Evolutionary conservation across 352 stramenopile genomes (phyloP).

Genomic region (Aphanomyces stellatus): DNA sequence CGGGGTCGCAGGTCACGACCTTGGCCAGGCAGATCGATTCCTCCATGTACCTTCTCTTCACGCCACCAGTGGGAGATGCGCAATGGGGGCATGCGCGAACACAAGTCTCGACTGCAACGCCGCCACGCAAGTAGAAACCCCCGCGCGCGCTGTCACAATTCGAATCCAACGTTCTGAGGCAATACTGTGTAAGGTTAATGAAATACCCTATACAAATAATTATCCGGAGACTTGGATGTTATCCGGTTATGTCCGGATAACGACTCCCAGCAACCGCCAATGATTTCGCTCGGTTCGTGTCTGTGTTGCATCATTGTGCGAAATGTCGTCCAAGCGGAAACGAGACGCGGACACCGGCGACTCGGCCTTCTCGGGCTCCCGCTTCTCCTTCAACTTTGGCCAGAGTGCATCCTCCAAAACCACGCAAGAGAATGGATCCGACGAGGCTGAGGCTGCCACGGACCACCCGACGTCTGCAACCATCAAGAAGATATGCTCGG

Average conservation of each 20-base stretch:
- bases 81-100: too few relatives aligned
- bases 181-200: too few relatives aligned
- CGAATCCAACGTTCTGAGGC: too few relatives aligned
- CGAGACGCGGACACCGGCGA: neutral
- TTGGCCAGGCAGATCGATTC: too few relatives aligned
- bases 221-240: too few relatives aligned
- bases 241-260: neutral
- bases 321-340: slow-evolving; percentile 3
- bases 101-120: too few relatives aligned
- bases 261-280: neutral
- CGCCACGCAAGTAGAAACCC: too few relatives aligned
- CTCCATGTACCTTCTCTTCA: too few relatives aligned
- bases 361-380: neutral
- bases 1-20: neutral
- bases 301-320: neutral
- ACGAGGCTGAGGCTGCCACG: neutral
- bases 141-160: too few relatives aligned
- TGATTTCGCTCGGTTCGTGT: neutral
- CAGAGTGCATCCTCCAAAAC: neutral
- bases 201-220: too few relatives aligned
- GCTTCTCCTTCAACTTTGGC: slow-evolving; percentile 9
- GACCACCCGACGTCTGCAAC: neutral
- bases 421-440: neutral
- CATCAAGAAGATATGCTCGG: neutral
- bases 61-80: too few relatives aligned